Conservation (phyloP, 371 early-diverging fungal genomes). For the Batkoa obscura region DNA sequence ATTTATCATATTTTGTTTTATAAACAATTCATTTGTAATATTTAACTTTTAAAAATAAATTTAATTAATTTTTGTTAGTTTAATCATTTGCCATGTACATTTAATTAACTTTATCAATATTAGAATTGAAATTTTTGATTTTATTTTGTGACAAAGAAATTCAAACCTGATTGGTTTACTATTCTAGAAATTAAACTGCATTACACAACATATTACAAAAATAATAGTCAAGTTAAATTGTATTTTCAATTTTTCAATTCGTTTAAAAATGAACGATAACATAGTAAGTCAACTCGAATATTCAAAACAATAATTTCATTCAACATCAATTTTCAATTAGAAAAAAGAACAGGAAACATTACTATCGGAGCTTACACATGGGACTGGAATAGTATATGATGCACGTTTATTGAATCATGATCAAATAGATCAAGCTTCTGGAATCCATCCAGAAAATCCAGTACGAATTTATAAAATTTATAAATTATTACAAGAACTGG, state of each 20-base stretch:
- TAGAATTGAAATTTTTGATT: no score
- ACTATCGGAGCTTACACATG: not conserved
- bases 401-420: slow-evolving; percentile 9
- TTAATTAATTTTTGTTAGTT: not conserved
- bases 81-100: not conserved
- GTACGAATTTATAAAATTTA: slow-evolving; percentile 45
- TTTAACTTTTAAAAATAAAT: not conserved
- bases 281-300: not conserved
- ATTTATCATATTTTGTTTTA: not conserved
- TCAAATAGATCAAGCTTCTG: not conserved
- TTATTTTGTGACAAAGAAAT: no score
- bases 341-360: not conserved
- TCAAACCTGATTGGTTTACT: no score
- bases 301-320: not conserved
- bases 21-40: not conserved
- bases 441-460: slow-evolving; percentile 49
- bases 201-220: no score
- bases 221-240: no score
- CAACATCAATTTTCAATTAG: not conserved
- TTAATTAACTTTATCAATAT: no score
- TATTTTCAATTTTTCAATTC: not conserved
- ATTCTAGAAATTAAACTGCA: no score
- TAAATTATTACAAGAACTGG: slow-evolving; percentile 23
- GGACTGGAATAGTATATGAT: slow-evolving; percentile 13
- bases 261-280: not conserved